Conservation (phyloP, 2,329 filamentous ascomycete genomes). For the Aquanectria penicillioides region DNA sequence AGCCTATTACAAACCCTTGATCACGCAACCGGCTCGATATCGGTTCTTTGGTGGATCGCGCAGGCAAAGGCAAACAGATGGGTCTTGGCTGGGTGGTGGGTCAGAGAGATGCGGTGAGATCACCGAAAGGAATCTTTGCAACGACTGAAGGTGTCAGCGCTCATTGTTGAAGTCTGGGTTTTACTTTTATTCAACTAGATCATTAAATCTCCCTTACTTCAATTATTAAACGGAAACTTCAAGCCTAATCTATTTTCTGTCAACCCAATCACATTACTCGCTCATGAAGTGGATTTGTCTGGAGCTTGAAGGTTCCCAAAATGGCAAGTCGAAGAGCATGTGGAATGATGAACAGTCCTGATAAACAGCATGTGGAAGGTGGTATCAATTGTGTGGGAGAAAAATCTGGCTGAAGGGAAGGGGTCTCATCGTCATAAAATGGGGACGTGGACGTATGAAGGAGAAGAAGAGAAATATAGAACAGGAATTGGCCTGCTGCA, state of each 20-base stretch:
- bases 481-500: too few species aligned
- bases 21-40: conserved; percentile 1
- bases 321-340: neutral
- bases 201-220: too few species aligned
- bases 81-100: too few species aligned
- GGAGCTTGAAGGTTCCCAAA: neutral
- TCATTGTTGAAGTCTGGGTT: neutral
- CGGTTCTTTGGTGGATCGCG: neutral
- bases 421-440: neutral
- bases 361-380: neutral
- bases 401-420: neutral
- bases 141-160: neutral
- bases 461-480: too few species aligned
- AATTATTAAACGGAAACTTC: too few species aligned
- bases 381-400: neutral
- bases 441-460: conserved; percentile 1
- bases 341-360: neutral
- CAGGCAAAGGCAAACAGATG: neutral
- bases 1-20: neutral
- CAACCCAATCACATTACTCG: too few species aligned
- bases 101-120: conserved; percentile 11
- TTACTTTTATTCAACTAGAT: neutral
- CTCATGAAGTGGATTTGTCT: too few species aligned
- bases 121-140: neutral
- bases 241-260: too few species aligned